Conservation (phyloP, 306 rosid genomes). For the Castanea sativa region DNA sequence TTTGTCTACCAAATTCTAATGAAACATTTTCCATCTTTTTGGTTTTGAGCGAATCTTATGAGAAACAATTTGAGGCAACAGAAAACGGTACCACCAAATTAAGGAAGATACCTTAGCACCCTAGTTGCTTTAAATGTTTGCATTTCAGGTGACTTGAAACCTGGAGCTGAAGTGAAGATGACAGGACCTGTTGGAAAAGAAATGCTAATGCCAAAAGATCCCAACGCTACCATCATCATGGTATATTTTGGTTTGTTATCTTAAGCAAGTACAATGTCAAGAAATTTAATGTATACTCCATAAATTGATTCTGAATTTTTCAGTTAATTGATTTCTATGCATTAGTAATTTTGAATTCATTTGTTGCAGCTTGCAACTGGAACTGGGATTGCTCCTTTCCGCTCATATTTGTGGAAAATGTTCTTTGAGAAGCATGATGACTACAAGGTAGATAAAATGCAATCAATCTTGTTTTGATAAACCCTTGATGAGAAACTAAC, state of each 20-base stretch:
- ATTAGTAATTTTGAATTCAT: constrained; percentile 15
- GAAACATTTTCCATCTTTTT: neutral
- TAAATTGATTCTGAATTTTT: neutral
- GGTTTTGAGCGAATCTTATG: neutral
- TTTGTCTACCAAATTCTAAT: neutral
- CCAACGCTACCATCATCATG: constrained; percentile 86
- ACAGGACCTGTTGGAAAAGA: constrained; percentile 98
- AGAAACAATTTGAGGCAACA: neutral
- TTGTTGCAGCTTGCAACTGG: constrained; percentile 84
- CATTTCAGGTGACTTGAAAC: constrained; percentile 82
- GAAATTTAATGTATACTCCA: neutral
- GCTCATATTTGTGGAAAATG: constrained; percentile 96
- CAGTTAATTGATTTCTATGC: constrained; percentile 1
- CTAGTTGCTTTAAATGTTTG: neutral
- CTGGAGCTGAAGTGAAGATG: constrained; percentile 75
- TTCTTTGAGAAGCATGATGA: constrained; percentile 92
- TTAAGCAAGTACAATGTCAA: neutral
- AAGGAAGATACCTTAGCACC: neutral
- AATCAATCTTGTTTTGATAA: neutral
- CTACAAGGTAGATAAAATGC: constrained; percentile 55
- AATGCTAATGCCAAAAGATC: constrained; percentile 99
- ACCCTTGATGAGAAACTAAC: neutral
- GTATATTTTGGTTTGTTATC: constrained; percentile 34
- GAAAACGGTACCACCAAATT: neutral
- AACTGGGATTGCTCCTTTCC: constrained; percentile 97